Base-by-base conservation (phyloP, 2,329 filamentous ascomycete genomes). In the Fusarium miscanthi region DNA sequence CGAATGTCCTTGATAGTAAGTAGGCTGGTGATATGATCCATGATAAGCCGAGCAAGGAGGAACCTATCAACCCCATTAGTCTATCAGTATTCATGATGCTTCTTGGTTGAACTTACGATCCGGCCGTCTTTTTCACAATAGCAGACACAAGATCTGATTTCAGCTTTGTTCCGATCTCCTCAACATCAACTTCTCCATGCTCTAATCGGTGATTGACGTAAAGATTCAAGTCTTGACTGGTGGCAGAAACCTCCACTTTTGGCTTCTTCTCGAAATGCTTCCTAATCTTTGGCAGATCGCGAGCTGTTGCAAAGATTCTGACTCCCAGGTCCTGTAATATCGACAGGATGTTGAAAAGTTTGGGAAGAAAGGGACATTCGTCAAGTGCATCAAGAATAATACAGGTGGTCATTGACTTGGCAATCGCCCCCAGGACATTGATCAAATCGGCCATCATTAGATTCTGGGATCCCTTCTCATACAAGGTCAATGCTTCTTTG, bases 241-340 rank as follows among this genome's bases (percentile, higher is more conserved):
- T 35, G 2, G 46, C 46, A 19, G 46, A 51, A 25, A 51, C 19
- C 14, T 51, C n/a, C 2, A 35, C 16, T 3, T n/a, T 35, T 35
- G 46, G 30, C 46, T 19, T 51, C n/a, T 51, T 51, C n/a, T 51
- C 30, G 12, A 51, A 51, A 2, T 35, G n/a, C n/a, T 51, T 51
- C 12, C 30, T 51, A 19, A 51, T 51, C 8, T 51, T 51, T 7
- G 46, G 46, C 11, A 51, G n/a, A 19, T 51, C 46, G 16, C 46
- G n/a, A 51, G 30, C n/a, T 35, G 30, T 35, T 51, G 48, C 31
- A 23, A 51, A 35, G 1, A 51, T 21, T 51, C 48, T 25, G 1
- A 25, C 48, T 19, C 31, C 31, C 23, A 35, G 2, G 9, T 25
- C 31, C 8, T 51, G 48, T 8, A 51, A 35, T 21, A 11, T 35